phyloP scores from a whole-genome alignment of 2,329 filamentous ascomycete species.

The Fusarium sp. region DNA sequence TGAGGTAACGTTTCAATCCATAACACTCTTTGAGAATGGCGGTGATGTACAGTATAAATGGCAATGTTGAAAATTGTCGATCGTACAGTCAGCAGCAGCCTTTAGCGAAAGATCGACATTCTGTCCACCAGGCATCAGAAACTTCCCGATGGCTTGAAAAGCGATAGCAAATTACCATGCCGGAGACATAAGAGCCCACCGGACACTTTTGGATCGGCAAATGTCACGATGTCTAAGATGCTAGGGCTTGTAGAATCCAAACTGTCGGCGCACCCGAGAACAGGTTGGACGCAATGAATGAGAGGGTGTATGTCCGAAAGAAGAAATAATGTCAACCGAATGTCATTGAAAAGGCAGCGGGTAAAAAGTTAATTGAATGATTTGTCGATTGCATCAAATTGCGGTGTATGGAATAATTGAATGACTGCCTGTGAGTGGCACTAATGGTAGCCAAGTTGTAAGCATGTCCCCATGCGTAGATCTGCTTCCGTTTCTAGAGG shows the following conservation, averaged over 20 bases:
- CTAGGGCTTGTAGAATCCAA: neutral
- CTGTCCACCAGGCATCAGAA: constrained; percentile 7
- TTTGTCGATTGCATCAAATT: constrained; percentile 11
- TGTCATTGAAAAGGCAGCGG: constrained; percentile 1
- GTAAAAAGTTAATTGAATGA: neutral
- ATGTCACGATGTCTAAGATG: constrained; percentile 4
- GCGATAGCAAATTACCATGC: neutral
- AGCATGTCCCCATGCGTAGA: constrained; percentile 31
- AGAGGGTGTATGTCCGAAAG: constrained; percentile 20
- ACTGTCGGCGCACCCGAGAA: constrained; percentile 8
- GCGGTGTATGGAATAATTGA: constrained; percentile 30
- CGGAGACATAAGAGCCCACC: neutral
- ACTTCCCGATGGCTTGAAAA: neutral
- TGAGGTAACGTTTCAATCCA: constrained; percentile 25
- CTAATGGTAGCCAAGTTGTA: constrained; percentile 15
- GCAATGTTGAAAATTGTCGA: constrained; percentile 11
- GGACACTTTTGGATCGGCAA: constrained; percentile 8
- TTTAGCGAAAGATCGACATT: constrained; percentile 1
- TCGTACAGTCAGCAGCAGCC: constrained; percentile 25
- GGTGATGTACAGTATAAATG: constrained; percentile 2
- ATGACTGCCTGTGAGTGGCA: constrained; percentile 11
- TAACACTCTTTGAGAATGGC: neutral
- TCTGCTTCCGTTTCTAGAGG: constrained; percentile 33
- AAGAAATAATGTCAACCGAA: constrained; percentile 6
- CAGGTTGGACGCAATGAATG: constrained; percentile 18